phyloP scores from a whole-genome alignment of 2,329 filamentous ascomycete genomes.

The Ascosphaera acerosa region DNA sequence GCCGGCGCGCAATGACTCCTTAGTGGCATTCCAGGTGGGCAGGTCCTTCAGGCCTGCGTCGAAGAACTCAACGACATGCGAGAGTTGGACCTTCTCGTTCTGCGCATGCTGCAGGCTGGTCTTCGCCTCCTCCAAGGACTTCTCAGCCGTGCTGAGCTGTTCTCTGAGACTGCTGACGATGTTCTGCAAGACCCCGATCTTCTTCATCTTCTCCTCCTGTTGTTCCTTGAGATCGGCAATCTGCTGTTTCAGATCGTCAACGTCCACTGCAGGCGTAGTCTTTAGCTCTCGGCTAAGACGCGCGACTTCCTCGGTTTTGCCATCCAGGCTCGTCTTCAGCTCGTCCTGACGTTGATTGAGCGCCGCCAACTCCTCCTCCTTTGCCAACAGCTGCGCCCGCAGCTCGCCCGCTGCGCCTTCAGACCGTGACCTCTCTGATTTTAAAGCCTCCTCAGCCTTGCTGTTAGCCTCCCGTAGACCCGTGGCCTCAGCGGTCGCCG shows the following conservation, averaged over 20 bases:
- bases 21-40: slow-evolving; percentile 13
- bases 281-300: slow-evolving; percentile 11
- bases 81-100: slow-evolving; percentile 11
- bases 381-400: slow-evolving; percentile 12
- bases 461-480: slow-evolving; percentile 27
- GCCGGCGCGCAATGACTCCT: slow-evolving; percentile 12
- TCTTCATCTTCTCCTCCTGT: slow-evolving; percentile 24
- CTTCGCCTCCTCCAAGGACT: slow-evolving; percentile 22
- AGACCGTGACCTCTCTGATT: slow-evolving; percentile 17
- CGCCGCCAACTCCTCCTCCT: slow-evolving; percentile 12
- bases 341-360: slow-evolving; percentile 11
- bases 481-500: slow-evolving; percentile 37
- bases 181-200: slow-evolving; percentile 27
- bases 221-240: slow-evolving; percentile 14
- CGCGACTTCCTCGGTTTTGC: slow-evolving; percentile 18
- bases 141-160: slow-evolving; percentile 29
- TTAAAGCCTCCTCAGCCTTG: slow-evolving; percentile 22
- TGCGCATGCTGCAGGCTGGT: slow-evolving; percentile 17
- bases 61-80: slow-evolving; percentile 17
- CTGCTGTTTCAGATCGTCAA: slow-evolving; percentile 9
- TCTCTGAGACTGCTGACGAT: slow-evolving; percentile 28
- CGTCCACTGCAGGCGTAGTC: slow-evolving; percentile 7
- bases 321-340: slow-evolving; percentile 15
- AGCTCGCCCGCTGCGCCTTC: slow-evolving; percentile 20
- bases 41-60: slow-evolving; percentile 15